Evolutionary conservation across 1,284 basidiomycete genomes (phyloP).

Genomic region (Trichosporon coremiiforme): DNA sequence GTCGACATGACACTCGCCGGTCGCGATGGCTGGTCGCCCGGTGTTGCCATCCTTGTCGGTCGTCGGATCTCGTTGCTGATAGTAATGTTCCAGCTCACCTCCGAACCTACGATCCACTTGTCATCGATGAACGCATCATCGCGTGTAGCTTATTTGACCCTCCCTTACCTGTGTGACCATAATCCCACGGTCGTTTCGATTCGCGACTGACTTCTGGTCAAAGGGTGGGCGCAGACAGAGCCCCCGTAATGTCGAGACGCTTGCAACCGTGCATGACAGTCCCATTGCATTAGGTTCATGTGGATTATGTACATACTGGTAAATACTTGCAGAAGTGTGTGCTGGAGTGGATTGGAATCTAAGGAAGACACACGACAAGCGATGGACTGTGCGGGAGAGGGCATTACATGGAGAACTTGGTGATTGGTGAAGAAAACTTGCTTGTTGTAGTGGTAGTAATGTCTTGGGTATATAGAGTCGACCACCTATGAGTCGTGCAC

Average conservation of each 20-base stretch:
- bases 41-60: not conserved
- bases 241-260: no score
- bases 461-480: not conserved
- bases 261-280: not conserved
- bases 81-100: not conserved
- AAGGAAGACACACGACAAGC: not conserved
- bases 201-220: not conserved
- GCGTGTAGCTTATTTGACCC: not conserved
- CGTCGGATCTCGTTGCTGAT: not conserved
- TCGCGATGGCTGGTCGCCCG: not conserved
- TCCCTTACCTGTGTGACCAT: no score
- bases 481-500: slow-evolving; percentile 3
- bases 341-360: slow-evolving; percentile 4
- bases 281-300: not conserved
- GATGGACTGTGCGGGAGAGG: not conserved
- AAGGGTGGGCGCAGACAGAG: no score
- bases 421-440: slow-evolving; percentile 6
- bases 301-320: slow-evolving; percentile 3
- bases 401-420: slow-evolving; percentile 9
- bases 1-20: slow-evolving; percentile 19
- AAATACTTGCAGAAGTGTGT: not conserved
- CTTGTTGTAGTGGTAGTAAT: slow-evolving; percentile 18
- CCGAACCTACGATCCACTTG: not conserved
- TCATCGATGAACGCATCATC: slow-evolving; percentile 20
- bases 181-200: not conserved